phyloP scores from a whole-genome alignment of 208 protist species.

The Acanthamoeba triangularis region DNA sequence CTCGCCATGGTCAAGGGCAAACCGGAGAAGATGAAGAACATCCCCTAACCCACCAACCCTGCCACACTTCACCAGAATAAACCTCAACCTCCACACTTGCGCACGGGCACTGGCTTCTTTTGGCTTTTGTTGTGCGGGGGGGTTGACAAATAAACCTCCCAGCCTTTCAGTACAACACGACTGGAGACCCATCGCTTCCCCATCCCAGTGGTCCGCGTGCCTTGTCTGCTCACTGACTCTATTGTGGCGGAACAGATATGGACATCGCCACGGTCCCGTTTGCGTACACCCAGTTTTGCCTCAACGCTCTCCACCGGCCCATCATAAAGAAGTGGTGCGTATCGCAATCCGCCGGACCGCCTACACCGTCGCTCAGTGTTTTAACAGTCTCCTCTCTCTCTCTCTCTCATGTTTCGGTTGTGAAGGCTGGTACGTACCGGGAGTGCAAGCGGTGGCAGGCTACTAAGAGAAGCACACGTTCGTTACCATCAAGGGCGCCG shows the following conservation, averaged over 20 bases:
- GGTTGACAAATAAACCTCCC: too few relatives aligned
- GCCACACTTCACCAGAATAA: neutral
- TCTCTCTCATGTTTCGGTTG: neutral
- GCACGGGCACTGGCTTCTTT: too few relatives aligned
- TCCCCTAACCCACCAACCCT: neutral
- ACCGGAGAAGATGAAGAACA: conserved; percentile 64
- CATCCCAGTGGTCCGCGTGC: too few relatives aligned
- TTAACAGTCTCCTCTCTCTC: too few relatives aligned
- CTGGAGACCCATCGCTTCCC: too few relatives aligned
- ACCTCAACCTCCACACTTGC: neutral
- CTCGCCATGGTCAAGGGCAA: conserved; percentile 57
- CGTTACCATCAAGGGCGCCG: conserved; percentile 63
- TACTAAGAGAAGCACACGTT: conserved; percentile 26
- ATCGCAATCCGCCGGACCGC: neutral
- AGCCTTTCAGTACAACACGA: too few relatives aligned
- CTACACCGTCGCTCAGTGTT: too few relatives aligned
- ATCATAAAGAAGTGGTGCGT: conserved; percentile 23
- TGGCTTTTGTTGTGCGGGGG: too few relatives aligned
- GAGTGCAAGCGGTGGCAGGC: neutral
- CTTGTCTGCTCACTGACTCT: neutral
- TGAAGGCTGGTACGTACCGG: neutral
- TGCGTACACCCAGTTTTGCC: conserved; percentile 56
- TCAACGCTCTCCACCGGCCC: conserved; percentile 8
- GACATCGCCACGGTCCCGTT: conserved; percentile 70
- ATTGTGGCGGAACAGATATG: neutral